Base-by-base conservation (phyloP, 2,329 filamentous ascomycete genomes). In the Fusarium armeniacum region DNA sequence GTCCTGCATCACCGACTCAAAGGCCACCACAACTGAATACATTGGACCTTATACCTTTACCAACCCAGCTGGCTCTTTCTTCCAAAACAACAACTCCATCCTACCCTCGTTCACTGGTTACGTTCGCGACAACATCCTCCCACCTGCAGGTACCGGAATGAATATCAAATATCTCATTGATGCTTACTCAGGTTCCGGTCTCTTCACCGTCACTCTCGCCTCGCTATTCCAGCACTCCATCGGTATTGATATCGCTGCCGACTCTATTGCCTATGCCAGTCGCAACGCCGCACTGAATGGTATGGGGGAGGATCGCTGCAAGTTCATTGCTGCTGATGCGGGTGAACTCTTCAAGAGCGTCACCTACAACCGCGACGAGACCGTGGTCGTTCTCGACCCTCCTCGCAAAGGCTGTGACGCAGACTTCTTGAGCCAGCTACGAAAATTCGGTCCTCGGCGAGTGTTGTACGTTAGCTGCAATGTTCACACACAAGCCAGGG, bases 51-150 rank as follows among this genome's bases (percentile, higher is more conserved):
- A 91, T 83, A 84, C 90, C 76, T 97, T 99, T 82, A 90, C 90
- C 78, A 98, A 97, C 82, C 93, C 92, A 4, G 96, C 96, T 13
- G 94, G 94, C 63, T 90, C 93, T 54, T 99, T 99, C 84, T 99
- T 99, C 87, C 96, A 99, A 78, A 99, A 99, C 86, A 99, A 99
- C 87, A 98, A 98, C 84, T 97, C 94, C 58, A 98, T 99, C 81
- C 90, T 99, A 26, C 89, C 93, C 32, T 82, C 84, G 18, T 97
- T 98, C 81, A 97, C 94, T 16, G 86, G 89, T 71, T 97, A 97
- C 83, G 93, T 98, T 78, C 92, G 93, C 67, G 85, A 91, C 38
- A 88, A 91, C 79, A 92, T 95, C 75, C 84, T 94, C 3, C 90
- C 89, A 0, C 81, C 85, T 4, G 59, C 75, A 35, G 73, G 78